Evolutionary conservation across 805 yeast genomes (phyloP).

Genomic region (Saturnispora serradocipensis): DNA sequence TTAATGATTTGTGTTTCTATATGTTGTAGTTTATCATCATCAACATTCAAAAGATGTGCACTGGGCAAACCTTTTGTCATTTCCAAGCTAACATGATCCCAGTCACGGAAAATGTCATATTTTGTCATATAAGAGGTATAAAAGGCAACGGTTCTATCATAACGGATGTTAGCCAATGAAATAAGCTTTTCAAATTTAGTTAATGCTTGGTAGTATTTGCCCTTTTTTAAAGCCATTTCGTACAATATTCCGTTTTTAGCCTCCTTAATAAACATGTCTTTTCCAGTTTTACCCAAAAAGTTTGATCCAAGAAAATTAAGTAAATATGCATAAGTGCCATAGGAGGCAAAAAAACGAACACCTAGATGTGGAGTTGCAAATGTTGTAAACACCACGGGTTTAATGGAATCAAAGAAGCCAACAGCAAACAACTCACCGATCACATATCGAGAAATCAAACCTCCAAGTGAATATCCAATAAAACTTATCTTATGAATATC

Average conservation of each 20-base stretch:
- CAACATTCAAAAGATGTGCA: constrained; percentile 30
- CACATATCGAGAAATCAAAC: constrained; percentile 71
- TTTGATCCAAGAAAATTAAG: constrained; percentile 47
- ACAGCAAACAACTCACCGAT: constrained; percentile 41
- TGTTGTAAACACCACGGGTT: constrained; percentile 56
- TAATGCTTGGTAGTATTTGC: constrained; percentile 47
- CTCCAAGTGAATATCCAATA: constrained; percentile 87
- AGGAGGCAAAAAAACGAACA: constrained; percentile 36
- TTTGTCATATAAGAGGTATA: constrained; percentile 72
- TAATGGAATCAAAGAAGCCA: constrained; percentile 45
- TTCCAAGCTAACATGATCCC: constrained; percentile 38
- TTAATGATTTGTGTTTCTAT: constrained; percentile 44
- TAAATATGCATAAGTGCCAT: constrained; percentile 22
- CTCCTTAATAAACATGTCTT: constrained; percentile 52
- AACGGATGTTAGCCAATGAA: constrained; percentile 62
- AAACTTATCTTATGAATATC: constrained; percentile 52
- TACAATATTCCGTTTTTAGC: constrained; percentile 39
- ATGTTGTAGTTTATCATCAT: constrained; percentile 9
- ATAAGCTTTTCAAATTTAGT: constrained; percentile 45
- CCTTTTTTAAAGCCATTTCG: constrained; percentile 43
- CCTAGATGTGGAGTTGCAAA: constrained; percentile 80
- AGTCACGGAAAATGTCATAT: constrained; percentile 59
- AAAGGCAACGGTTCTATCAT: constrained; percentile 84
- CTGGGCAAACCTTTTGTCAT: constrained; percentile 39
- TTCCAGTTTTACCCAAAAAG: constrained; percentile 59